Evolutionary conservation across 805 yeast species (phyloP).

Genomic region (Kodamaea leandrae): DNA sequence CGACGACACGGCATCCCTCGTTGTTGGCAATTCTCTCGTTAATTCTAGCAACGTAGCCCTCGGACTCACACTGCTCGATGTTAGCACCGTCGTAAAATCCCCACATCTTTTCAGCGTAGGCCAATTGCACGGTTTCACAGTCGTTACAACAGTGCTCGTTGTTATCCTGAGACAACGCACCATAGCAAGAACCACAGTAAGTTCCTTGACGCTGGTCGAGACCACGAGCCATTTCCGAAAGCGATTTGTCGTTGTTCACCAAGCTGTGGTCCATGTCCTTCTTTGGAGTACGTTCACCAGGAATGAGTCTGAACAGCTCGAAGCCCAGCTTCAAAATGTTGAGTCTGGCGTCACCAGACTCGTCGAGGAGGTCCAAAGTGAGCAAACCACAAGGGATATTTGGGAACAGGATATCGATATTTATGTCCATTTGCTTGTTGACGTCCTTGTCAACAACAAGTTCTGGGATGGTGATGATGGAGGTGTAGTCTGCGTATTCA

Average conservation of each 20-base stretch:
- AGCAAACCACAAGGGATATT: constrained; percentile 80
- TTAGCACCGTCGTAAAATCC: constrained; percentile 85
- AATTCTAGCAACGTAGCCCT: constrained; percentile 73
- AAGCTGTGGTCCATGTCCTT: constrained; percentile 4
- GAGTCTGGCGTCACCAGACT: constrained; percentile 77
- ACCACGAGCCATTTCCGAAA: constrained; percentile 32
- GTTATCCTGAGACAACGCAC: constrained; percentile 62
- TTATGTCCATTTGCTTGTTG: constrained; percentile 70
- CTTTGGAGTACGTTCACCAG: constrained; percentile 24
- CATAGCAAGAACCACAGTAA: constrained; percentile 90
- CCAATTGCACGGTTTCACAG: constrained; percentile 76
- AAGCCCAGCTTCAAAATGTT: constrained; percentile 73
- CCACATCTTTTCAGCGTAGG: constrained; percentile 80
- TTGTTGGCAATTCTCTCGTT: constrained; percentile 47
- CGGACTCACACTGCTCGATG: constrained; percentile 86
- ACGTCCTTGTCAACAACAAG: constrained; percentile 85
- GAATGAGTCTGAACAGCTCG: constrained; percentile 57
- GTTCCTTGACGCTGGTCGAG: constrained; percentile 28
- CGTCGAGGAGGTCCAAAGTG: constrained; percentile 84
- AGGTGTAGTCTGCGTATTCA: constrained; percentile 75
- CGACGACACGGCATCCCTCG: constrained; percentile 89
- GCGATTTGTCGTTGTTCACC: constrained; percentile 21
- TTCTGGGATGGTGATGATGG: constrained; percentile 71
- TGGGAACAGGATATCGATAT: constrained; percentile 81
- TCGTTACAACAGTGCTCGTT: constrained; percentile 73